A percentile compares a stretch with the other conserved stretches of the same genome.
These are phyloP conservation scores for Tanozyma kutaoensis DNA, from an alignment of 805 yeast species.

Conservation along the genomic window DNA sequence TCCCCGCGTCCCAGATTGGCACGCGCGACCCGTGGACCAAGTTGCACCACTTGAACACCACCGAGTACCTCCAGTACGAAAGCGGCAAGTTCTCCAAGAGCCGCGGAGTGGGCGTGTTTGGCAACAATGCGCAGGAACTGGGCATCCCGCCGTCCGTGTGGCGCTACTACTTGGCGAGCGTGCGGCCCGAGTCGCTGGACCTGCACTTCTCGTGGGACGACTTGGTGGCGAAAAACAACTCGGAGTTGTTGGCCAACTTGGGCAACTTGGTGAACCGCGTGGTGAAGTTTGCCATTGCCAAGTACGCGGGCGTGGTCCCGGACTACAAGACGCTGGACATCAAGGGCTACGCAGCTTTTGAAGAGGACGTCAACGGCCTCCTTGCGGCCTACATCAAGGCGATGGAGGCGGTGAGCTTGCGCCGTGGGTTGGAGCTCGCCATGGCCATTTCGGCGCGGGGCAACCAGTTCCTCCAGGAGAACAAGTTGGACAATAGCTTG, in stretches of 20 bases:
- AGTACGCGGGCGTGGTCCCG: conserved; percentile 87
- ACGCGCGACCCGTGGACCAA: conserved; percentile 83
- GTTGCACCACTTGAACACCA: conserved; percentile 82
- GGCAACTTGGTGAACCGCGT: conserved; percentile 96
- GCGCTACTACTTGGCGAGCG: conserved; percentile 89
- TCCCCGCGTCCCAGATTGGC: conserved; percentile 89
- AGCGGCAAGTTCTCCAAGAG: conserved; percentile 97
- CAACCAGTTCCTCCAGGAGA: conserved; percentile 90
- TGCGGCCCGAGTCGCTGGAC: conserved; percentile 92
- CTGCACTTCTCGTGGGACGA: conserved; percentile 97
- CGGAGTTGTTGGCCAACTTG: conserved; percentile 86
- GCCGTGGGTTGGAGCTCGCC: conserved; percentile 84
- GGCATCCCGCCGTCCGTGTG: conserved; percentile 89
- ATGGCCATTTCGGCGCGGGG: conserved; percentile 90
- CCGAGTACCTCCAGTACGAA: conserved; percentile 95
- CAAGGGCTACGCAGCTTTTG: conserved; percentile 31
- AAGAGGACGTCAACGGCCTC: conserved; percentile 48
- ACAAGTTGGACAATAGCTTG: conserved; percentile 82
- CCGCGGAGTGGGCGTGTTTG: conserved; percentile 96
- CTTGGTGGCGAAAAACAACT: conserved; percentile 86
- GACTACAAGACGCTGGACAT: conserved; percentile 34
- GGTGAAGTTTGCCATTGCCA: conserved; percentile 79
- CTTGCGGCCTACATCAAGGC: conserved; percentile 49
- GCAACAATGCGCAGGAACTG: conserved; percentile 91
- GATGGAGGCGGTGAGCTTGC: conserved; percentile 68